phyloP scores from a whole-genome alignment of 768 basidiomycete species.

The Gymnopilus junonius region DNA sequence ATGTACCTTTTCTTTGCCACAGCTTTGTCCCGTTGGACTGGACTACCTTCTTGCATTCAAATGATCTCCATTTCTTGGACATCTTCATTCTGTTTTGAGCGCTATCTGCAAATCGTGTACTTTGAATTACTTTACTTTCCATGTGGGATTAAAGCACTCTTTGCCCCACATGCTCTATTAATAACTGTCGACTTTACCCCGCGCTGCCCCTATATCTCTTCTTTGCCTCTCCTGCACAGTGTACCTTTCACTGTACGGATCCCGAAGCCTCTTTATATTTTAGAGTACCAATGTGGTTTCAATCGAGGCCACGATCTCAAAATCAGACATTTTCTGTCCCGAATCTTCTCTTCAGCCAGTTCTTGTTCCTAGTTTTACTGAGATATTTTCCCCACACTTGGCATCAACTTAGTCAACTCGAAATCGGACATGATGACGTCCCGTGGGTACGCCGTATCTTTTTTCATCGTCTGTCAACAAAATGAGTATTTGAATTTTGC shows the following conservation, averaged over 20 bases:
- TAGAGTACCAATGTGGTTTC: not conserved
- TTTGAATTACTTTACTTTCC: not conserved
- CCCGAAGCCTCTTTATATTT: not conserved
- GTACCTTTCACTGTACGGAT: not conserved
- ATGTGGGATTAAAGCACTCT: not conserved
- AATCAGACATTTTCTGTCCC: no score
- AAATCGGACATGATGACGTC: constrained; percentile 9
- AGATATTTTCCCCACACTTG: constrained; percentile 4
- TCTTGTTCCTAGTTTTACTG: not conserved
- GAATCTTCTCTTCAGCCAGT: not conserved
- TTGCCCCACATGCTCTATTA: not conserved
- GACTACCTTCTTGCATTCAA: not conserved
- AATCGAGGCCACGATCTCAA: no score
- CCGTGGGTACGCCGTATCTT: constrained; percentile 12
- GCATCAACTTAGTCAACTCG: constrained; percentile 9
- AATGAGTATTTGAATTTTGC: not conserved
- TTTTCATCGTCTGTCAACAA: not conserved
- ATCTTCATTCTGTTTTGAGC: not conserved
- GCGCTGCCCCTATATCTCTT: not conserved
- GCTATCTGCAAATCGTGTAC: no score
- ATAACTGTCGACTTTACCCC: not conserved
- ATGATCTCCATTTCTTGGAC: not conserved
- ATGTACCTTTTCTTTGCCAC: not conserved
- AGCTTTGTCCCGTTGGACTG: not conserved
- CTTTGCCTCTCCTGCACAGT: no score